Base-by-base conservation (phyloP, 352 stramenopile species). In the Pythium grandisporangium region DNA sequence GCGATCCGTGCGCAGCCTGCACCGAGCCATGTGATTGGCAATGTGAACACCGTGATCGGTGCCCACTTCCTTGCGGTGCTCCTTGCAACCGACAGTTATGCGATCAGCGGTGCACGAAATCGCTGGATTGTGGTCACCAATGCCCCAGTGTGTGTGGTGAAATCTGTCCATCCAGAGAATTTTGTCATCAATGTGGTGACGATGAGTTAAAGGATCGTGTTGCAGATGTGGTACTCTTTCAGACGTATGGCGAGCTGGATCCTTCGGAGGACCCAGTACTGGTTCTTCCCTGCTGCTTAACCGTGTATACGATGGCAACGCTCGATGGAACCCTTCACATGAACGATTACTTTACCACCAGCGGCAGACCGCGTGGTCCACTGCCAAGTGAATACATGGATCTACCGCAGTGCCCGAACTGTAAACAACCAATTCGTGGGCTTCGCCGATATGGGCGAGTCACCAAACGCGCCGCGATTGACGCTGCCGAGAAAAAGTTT, bases 101-200 rank as follows among this genome's bases (percentile, higher is more conserved):
- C 29, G 47, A 79, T 37, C 30, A 48, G 27, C 61, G 80, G 40
- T 93, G 80, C 45, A 29, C 53, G 12, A 70, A 63, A 33, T 34
- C 50, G 1, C 61, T 83, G 23, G 30, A 23, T 2, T 93, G 80
- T 59, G 77, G 77, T 6, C 80, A 93, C 39, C 70, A 64, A 17
- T 93, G 80, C 27, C 77, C 77, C 4, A 74, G 66, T 20, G 48
- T 93, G 5, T 93, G 80, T 48, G 80, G 80, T 12, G 77, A 90
- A 60, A 23, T 53, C n/a, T 93, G 80, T 38, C 72, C 65, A 5
- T 42, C 58, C n/a, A 48, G 42, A 23, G 36, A 57, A 13, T 77
- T 66, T 29, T 93, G 80, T 48, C 56, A 73, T n/a, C 44, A 63
- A 7, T 92, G 78, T 55, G 63, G 62, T 12, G 30, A 51, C 20